These are phyloP conservation scores for Teunomyces stri DNA, from an alignment of 805 yeast genomes.

Conservation along the genomic window DNA sequence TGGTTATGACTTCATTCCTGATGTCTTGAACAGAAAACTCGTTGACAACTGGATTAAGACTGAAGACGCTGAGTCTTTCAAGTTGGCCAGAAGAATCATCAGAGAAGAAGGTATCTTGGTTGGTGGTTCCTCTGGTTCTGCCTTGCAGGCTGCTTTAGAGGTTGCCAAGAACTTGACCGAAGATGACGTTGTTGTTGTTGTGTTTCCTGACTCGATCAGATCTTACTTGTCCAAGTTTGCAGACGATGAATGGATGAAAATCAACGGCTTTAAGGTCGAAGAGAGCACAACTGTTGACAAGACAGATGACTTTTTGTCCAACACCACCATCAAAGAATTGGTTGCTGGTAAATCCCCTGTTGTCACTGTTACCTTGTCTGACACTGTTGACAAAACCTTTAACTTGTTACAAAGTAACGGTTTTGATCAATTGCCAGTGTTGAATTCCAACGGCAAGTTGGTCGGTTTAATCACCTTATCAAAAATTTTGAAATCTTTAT, in stretches of 20 bases:
- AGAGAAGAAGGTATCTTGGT: constrained; percentile 82
- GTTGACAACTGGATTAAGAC: constrained; percentile 86
- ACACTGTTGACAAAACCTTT: constrained; percentile 62
- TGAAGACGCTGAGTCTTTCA: constrained; percentile 76
- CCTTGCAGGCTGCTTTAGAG: constrained; percentile 73
- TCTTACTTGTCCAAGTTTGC: constrained; percentile 85
- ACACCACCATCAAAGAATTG: constrained; percentile 60
- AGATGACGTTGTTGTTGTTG: constrained; percentile 72
- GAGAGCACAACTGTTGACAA: constrained; percentile 41
- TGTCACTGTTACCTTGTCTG: constrained; percentile 62
- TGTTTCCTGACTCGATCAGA: constrained; percentile 84
- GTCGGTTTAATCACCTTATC: constrained; percentile 78
- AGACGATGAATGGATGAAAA: constrained; percentile 87
- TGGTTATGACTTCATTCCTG: constrained; percentile 86
- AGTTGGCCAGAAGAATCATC: constrained; percentile 77
- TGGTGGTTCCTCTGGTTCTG: constrained; percentile 89
- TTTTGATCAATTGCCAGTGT: constrained; percentile 83
- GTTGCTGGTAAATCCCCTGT: constrained; percentile 69
- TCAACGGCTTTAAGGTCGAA: constrained; percentile 61
- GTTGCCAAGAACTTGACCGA: constrained; percentile 68
- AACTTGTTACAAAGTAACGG: constrained; percentile 70
- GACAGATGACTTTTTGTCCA: constrained; percentile 39
- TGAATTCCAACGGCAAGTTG: constrained; percentile 56
- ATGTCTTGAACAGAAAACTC: constrained; percentile 62
- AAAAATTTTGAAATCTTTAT: constrained; percentile 62